Conservation (phyloP, 1,284 basidiomycete genomes). For the Leccinum angustisporum region DNA sequence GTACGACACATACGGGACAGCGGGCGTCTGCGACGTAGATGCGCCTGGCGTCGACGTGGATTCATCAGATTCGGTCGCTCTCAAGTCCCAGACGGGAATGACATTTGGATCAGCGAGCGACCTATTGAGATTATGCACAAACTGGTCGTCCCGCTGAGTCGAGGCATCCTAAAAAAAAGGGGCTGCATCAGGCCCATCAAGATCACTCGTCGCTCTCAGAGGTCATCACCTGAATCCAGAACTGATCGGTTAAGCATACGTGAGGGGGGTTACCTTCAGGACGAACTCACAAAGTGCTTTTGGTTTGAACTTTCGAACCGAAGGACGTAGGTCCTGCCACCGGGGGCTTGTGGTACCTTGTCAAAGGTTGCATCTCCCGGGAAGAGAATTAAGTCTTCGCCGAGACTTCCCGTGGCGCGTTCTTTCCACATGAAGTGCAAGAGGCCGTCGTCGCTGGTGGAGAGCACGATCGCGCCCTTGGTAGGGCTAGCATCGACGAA, state of each 20-base stretch:
- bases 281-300: slow-evolving; percentile 69
- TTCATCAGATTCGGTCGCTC: slow-evolving; percentile 24
- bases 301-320: slow-evolving; percentile 81
- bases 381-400: slow-evolving; percentile 80
- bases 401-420: slow-evolving; percentile 53
- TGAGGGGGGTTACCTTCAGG: neutral
- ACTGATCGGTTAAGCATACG: slow-evolving; percentile 42
- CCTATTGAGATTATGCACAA: slow-evolving; percentile 66
- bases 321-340: slow-evolving; percentile 72
- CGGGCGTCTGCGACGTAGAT: slow-evolving; percentile 32
- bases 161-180: slow-evolving; percentile 54
- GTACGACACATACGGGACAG: slow-evolving; percentile 22
- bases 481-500: slow-evolving; percentile 62
- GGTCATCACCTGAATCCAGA: slow-evolving; percentile 74
- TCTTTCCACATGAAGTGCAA: slow-evolving; percentile 80
- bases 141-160: slow-evolving; percentile 67
- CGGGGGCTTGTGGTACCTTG: slow-evolving; percentile 59
- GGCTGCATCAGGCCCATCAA: slow-evolving; percentile 6
- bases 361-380: slow-evolving; percentile 76
- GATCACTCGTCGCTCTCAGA: slow-evolving; percentile 1
- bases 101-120: slow-evolving; percentile 64
- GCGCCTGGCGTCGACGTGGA: slow-evolving; percentile 42
- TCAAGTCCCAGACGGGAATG: slow-evolving; percentile 55
- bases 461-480: slow-evolving; percentile 70
- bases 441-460: slow-evolving; percentile 69